These are phyloP conservation scores for Zygotorulaspora sp. DNA, from an alignment of 805 yeast genomes.

Conservation along the genomic window DNA sequence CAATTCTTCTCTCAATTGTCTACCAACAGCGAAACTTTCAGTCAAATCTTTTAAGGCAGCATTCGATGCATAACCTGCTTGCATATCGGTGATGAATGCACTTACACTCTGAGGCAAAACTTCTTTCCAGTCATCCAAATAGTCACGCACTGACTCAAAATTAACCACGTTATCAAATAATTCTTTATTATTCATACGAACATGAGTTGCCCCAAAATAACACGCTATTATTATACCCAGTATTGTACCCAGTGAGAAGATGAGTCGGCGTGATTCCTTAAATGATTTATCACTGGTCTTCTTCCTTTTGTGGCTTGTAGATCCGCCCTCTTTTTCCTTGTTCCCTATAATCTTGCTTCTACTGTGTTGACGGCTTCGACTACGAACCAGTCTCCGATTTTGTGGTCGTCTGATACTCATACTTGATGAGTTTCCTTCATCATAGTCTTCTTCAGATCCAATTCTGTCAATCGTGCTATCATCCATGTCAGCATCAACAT, in stretches of 20 bases:
- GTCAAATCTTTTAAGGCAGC: conserved; percentile 45
- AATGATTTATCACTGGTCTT: conserved; percentile 17
- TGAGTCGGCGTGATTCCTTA: conserved; percentile 51
- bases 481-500: too few species aligned
- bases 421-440: not conserved
- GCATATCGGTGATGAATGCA: conserved; percentile 54
- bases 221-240: conserved; percentile 64
- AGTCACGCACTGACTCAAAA: conserved; percentile 55
- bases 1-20: conserved; percentile 47
- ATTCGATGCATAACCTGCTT: conserved; percentile 19
- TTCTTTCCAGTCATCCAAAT: conserved; percentile 69
- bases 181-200: conserved; percentile 25
- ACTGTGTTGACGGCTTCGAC: conserved; percentile 8
- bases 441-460: not conserved
- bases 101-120: conserved; percentile 63
- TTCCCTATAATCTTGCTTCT: conserved; percentile 4
- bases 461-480: too few species aligned
- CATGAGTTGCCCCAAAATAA: conserved; percentile 46
- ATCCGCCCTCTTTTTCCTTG: not conserved
- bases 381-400: conserved; percentile 1
- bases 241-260: conserved; percentile 66
- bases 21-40: conserved; percentile 87
- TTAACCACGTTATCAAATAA: conserved; percentile 45
- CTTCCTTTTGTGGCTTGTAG: conserved; percentile 6
- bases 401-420: not conserved